A percentile compares a stretch with the other conserved stretches of the same genome.
Conservation (phyloP, 257 asterid species). For the Solanum ossicruentum region DNA sequence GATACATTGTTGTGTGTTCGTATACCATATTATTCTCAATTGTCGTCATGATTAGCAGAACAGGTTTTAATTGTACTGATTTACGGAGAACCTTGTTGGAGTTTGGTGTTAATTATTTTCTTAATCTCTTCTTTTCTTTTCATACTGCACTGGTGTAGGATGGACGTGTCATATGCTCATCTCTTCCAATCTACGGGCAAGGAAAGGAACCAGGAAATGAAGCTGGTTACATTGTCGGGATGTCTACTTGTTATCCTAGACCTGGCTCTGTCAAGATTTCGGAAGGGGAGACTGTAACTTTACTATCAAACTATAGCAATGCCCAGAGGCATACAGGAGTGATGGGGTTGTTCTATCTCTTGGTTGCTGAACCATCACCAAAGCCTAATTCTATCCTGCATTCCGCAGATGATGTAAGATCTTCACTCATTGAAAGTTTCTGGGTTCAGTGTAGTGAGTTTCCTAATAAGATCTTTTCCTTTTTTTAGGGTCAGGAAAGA, state of each 20-base stretch:
- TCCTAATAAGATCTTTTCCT: background rate
- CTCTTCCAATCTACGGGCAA: conserved; percentile 51
- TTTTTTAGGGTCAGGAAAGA: too few relatives aligned
- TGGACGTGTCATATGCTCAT: conserved; percentile 62
- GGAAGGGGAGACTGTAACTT: conserved; percentile 55
- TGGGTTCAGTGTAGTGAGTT: background rate
- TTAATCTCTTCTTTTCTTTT: background rate
- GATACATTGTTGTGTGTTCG: background rate
- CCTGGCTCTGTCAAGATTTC: conserved; percentile 71
- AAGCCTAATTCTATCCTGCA: conserved; percentile 5
- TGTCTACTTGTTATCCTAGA: conserved; percentile 75
- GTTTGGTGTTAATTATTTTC: background rate
- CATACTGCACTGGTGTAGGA: conserved; percentile 26
- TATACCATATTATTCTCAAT: background rate
- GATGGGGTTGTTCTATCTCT: conserved; percentile 81
- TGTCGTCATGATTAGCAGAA: background rate
- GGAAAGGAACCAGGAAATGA: conserved; percentile 80
- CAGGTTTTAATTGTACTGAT: background rate
- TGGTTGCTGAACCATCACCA: conserved; percentile 38
- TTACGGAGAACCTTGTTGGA: background rate
- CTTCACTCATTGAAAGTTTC: background rate
- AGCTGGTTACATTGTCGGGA: conserved; percentile 80
- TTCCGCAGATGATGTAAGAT: conserved; percentile 27
- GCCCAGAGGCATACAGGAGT: conserved; percentile 60
- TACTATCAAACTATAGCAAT: conserved; percentile 62